Evolutionary conservation across 2,329 filamentous ascomycete genomes (phyloP), one percentile per base, ranked within the genome.

Genomic region (Clathrospora elynae): DNA sequence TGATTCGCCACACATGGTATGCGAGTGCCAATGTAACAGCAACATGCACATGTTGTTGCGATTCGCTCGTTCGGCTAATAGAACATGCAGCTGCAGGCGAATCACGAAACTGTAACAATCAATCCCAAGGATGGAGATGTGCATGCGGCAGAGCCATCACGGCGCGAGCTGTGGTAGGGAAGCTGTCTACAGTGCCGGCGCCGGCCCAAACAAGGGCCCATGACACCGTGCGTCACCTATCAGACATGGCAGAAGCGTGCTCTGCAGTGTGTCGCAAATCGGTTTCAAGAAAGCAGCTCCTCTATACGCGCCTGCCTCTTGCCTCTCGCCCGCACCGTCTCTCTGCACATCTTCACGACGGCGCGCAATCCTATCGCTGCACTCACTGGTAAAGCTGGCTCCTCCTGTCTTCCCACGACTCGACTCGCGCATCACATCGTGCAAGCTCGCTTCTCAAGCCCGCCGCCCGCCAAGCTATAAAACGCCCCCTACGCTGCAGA

Each of bases 381-480:
- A 14, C 14, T 19, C 20, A 16, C 42, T 24, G 17, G n/a, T 30
- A 32, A 17, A 28, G 32, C 31, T 38, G 13, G 35, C 30, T 29
- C 23, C 24, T 16, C 4, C 13, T 17, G 9, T 30, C 4, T 10
- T 30, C 28, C 30, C 41, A 33, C 41, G 48, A 51, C 52, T 49
- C 48, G 53, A 53, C 53, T 53, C 56, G 51, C 44, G 49, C 54
- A 46, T 43, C 49, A 35, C 47, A 43, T 39, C 52, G 49, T 47
- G 35, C 52, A 49, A 62, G 61, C 61, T 60, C 58, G 57, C 61
- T 64, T 66, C 61, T 59, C 53, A 39, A 51, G n/a, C 53, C 58
- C 51, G 55, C 62, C 57, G 57, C 55, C 47, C 30, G 64, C 64
- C 66, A 67, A 67, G 65, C 63, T 50, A 63, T 58, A 62, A 61